Base-by-base conservation (phyloP, 371 early-diverging fungal genomes). In the Lichtheimia ornata region DNA sequence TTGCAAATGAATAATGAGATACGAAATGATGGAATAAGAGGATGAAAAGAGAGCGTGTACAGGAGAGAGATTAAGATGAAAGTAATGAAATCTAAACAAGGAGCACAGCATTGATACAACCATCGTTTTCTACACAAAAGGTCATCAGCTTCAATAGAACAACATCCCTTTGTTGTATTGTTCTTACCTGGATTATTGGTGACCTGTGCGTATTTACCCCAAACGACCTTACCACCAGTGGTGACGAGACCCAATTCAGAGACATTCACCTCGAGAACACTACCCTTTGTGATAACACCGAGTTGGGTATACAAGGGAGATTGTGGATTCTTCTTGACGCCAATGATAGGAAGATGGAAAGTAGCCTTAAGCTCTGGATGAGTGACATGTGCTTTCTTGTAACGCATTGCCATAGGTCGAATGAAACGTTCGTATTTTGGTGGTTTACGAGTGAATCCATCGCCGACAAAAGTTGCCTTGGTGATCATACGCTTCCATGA, bases 401-500 rank as follows among this genome's bases (percentile, higher is more conserved):
- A 97, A 65, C 99, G 94, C 50, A 99, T 83, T 20, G 95, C 99
- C 94, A 98, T 99, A 56, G 99, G 99, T 59, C 99, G 91, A 64
- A 99, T 95, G 76, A 99, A 99, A 49, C 99, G 91, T 78, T 99
- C 99, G 83, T 97, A 99, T 86, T 99, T 99, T 66, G 99, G 99
- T 42, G 99, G 99, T 76, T 99, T 99, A 69, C 99, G 93, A 17
- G 99, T 99, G 75, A 98, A 99, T 6, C 96, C 96, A 54, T 96
- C 97, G 42, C 99, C 99, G 22, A 99, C 99, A 88, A 99, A 99
- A 15, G 99, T 98, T 2, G 98, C 97, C 84, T 99, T 99, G 70
- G 98, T 98, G 25, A 99, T 96, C 88, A 99, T 93, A 71, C 99
- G 92, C 83, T 99, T 99, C 99, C 99, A 99, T 65, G 92, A 85